Percentiles rank a stretch among this genome's conserved stretches.
phyloP scores from a whole-genome alignment of 1,284 basidiomycete genomes.

The Trichosporon sp. region DNA sequence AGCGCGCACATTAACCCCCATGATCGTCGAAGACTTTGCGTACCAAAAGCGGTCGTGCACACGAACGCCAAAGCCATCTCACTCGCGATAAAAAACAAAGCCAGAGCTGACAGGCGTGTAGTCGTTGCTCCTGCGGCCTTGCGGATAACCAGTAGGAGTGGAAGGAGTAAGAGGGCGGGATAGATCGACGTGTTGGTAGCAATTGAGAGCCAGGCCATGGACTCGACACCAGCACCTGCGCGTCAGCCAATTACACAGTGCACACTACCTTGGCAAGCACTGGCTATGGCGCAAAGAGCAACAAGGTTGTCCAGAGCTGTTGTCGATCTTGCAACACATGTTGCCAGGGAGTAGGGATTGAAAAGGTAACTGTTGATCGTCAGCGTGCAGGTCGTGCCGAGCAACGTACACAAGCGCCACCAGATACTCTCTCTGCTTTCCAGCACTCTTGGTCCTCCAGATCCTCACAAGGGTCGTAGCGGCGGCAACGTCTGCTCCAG shows the following conservation, averaged over 20 bases:
- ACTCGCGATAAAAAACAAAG: slow-evolving; percentile 30
- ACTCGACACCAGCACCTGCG: slow-evolving; percentile 62
- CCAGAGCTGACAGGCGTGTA: background rate
- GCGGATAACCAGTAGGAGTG: slow-evolving; percentile 62
- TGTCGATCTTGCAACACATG: slow-evolving; percentile 77
- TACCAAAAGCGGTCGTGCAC: slow-evolving; percentile 38
- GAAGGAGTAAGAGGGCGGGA: slow-evolving; percentile 68
- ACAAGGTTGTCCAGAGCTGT: slow-evolving; percentile 76
- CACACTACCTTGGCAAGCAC: slow-evolving; percentile 67
- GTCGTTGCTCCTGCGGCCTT: background rate
- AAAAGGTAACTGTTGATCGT: slow-evolving; percentile 72
- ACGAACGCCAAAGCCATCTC: slow-evolving; percentile 7
- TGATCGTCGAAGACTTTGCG: slow-evolving; percentile 70
- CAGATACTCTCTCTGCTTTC: background rate
- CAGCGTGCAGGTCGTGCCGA: slow-evolving; percentile 18
- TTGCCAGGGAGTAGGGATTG: slow-evolving; percentile 82
- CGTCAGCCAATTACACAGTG: background rate
- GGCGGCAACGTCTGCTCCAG: slow-evolving; percentile 66
- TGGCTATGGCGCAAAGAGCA: slow-evolving; percentile 69
- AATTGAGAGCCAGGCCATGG: slow-evolving; percentile 69
- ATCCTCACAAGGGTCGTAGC: slow-evolving; percentile 63
- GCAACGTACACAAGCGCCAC: slow-evolving; percentile 66
- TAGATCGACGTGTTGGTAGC: slow-evolving; percentile 72
- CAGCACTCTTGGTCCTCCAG: slow-evolving; percentile 23
- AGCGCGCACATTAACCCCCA: slow-evolving; percentile 76